Conservation (phyloP, 1,139 yeast genomes). For the Lodderomyces oxycetoniae region DNA sequence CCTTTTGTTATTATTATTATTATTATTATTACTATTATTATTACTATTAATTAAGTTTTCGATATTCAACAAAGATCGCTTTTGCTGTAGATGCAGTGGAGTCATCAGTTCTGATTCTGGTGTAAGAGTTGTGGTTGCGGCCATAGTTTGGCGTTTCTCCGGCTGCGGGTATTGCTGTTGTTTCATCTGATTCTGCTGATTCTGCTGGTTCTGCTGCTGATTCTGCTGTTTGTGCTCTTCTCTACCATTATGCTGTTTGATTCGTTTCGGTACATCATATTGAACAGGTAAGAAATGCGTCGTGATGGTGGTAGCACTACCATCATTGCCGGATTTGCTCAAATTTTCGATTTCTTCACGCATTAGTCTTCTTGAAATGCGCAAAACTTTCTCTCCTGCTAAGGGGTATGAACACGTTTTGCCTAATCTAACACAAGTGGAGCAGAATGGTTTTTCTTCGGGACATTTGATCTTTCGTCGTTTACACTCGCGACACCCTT, state of each 20-base stretch:
- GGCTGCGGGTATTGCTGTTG: constrained; percentile 2
- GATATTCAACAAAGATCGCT: constrained; percentile 9
- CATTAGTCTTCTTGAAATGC: constrained; percentile 13
- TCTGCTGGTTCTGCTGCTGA: neutral
- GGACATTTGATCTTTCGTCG: constrained; percentile 40
- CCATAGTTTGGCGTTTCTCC: neutral
- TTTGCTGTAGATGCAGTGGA: neutral
- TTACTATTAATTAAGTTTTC: constrained; percentile 11
- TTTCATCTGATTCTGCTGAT: constrained; percentile 2
- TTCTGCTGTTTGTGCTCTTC: too few relatives aligned
- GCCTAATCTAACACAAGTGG: constrained; percentile 26
- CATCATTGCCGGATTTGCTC: constrained; percentile 11
- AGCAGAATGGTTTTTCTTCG: constrained; percentile 48
- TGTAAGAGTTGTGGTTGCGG: neutral
- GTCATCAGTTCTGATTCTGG: neutral
- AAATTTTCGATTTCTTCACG: constrained; percentile 12
- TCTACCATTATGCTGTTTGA: neutral
- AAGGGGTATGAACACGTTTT: constrained; percentile 22
- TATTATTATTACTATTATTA: neutral
- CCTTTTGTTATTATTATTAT: neutral
- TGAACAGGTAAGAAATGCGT: constrained; percentile 14
- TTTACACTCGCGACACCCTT: constrained; percentile 27
- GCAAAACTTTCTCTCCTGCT: constrained; percentile 19
- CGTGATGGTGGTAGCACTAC: constrained; percentile 1
- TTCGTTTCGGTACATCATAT: constrained; percentile 12